phyloP scores from a whole-genome alignment of 2,329 filamentous ascomycete species.

The Sphaceloma murrayae region DNA sequence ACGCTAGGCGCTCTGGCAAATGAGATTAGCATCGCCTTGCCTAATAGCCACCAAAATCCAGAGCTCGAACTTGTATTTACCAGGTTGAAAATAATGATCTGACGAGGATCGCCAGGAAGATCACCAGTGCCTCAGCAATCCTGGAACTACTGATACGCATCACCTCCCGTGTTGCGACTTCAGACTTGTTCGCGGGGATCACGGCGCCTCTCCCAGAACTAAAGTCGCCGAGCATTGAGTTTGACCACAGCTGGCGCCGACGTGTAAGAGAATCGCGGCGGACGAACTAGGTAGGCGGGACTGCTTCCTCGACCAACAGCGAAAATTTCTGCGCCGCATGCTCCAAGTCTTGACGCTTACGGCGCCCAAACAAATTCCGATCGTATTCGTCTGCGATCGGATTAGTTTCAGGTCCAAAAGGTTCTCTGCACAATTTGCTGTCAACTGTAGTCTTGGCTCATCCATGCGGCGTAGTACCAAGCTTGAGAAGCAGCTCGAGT shows the following conservation, averaged over 20 bases:
- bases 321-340: slow-evolving; percentile 4
- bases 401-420: no score
- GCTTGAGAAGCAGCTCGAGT: no score
- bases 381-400: no score
- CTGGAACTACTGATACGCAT: no score
- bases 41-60: slow-evolving; percentile 2
- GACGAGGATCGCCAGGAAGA: slow-evolving; percentile 11
- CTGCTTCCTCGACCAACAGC: not conserved
- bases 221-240: slow-evolving; percentile 13
- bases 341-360: not conserved
- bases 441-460: no score
- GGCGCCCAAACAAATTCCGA: slow-evolving; percentile 7
- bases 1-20: slow-evolving; percentile 1
- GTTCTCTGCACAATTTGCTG: no score
- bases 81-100: slow-evolving; percentile 4
- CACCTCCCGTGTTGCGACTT: slow-evolving; percentile 1
- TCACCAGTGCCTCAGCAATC: not conserved
- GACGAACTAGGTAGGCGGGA: not conserved
- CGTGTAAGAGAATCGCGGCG: slow-evolving; percentile 3
- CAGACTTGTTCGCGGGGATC: not conserved
- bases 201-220: not conserved
- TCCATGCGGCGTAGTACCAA: no score
- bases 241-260: not conserved
- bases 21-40: slow-evolving; percentile 4
- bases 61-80: slow-evolving; percentile 1